Evolutionary conservation across 2,329 filamentous ascomycete genomes (phyloP).

Genomic region (Westerdykella ornata): DNA sequence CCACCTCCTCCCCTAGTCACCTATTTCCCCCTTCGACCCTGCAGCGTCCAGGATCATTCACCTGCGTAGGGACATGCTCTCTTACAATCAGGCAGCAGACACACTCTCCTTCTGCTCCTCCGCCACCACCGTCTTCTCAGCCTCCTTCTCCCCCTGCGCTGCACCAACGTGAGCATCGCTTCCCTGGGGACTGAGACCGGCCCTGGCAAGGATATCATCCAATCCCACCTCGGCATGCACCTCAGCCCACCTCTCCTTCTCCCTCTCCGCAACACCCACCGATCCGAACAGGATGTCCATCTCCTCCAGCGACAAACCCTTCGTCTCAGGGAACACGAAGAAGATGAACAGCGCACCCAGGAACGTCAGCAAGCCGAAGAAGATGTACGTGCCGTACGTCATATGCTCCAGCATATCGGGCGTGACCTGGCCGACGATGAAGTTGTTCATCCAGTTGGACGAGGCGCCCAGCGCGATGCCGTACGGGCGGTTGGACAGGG

Average conservation of each 20-base stretch:
- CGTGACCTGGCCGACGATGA: constrained; percentile 61
- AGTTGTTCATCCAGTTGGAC: constrained; percentile 47
- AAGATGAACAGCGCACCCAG: constrained; percentile 52
- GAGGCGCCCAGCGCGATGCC: constrained; percentile 60
- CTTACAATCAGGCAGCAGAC: too few species aligned
- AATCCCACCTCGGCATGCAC: constrained; percentile 66
- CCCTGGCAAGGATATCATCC: constrained; percentile 24
- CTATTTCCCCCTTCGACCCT: too few species aligned
- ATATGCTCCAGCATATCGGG: constrained; percentile 60
- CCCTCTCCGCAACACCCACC: constrained; percentile 59
- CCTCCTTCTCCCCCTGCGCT: constrained; percentile 1
- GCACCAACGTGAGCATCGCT: background rate
- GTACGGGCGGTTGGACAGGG: constrained; percentile 59
- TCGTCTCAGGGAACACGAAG: constrained; percentile 50
- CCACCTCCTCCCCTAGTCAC: too few species aligned
- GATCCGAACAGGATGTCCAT: constrained; percentile 62
- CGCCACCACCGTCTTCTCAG: constrained; percentile 14
- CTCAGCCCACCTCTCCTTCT: constrained; percentile 64
- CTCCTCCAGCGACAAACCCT: constrained; percentile 47
- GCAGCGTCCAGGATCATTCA: too few species aligned
- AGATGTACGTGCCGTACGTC: constrained; percentile 63
- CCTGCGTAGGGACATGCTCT: too few species aligned
- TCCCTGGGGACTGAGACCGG: background rate
- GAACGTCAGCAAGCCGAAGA: constrained; percentile 61
- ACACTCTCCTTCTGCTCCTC: constrained; percentile 7